phyloP scores from a whole-genome alignment of 2,329 filamentous ascomycete species.

The Diaporthe caulivora region DNA sequence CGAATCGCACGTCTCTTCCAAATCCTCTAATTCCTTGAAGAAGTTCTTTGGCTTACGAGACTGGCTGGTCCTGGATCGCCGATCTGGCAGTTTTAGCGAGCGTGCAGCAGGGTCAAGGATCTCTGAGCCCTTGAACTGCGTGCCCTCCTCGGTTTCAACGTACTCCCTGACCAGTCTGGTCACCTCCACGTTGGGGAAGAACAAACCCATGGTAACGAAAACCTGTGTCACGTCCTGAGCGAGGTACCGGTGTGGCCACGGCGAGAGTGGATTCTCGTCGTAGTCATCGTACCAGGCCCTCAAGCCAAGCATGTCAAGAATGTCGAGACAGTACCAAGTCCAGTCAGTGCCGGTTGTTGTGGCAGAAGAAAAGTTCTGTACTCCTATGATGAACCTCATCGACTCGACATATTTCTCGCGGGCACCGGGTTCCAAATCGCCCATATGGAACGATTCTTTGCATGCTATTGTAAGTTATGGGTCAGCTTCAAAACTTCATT shows the following conservation, averaged over 20 bases:
- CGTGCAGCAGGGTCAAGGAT: conserved; percentile 18
- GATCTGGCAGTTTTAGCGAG: neutral
- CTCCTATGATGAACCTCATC: conserved; percentile 50
- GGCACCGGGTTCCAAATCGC: conserved; percentile 55
- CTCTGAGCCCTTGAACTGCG: neutral
- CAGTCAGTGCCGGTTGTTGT: conserved; percentile 38
- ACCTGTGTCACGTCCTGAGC: conserved; percentile 53
- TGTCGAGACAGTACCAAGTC: conserved; percentile 47
- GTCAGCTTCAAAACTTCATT: neutral
- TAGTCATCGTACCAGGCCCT: conserved; percentile 44
- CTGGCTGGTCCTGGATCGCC: neutral
- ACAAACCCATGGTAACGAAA: conserved; percentile 52
- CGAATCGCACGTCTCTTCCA: neutral
- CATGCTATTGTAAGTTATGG: conserved; percentile 44
- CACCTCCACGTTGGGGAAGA: conserved; percentile 50
- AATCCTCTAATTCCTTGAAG: conserved; percentile 7
- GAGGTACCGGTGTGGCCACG: conserved; percentile 52
- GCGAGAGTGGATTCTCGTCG: conserved; percentile 38
- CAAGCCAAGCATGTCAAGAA: conserved; percentile 46
- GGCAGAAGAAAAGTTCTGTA: conserved; percentile 43
- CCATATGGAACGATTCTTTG: conserved; percentile 58
- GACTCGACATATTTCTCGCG: conserved; percentile 53
- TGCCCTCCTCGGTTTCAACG: conserved; percentile 12
- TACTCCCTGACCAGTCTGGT: conserved; percentile 31
- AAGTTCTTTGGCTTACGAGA: conserved; percentile 12